Base-by-base conservation (phyloP, 2,329 filamentous ascomycete genomes). In the Cercospora sp. region DNA sequence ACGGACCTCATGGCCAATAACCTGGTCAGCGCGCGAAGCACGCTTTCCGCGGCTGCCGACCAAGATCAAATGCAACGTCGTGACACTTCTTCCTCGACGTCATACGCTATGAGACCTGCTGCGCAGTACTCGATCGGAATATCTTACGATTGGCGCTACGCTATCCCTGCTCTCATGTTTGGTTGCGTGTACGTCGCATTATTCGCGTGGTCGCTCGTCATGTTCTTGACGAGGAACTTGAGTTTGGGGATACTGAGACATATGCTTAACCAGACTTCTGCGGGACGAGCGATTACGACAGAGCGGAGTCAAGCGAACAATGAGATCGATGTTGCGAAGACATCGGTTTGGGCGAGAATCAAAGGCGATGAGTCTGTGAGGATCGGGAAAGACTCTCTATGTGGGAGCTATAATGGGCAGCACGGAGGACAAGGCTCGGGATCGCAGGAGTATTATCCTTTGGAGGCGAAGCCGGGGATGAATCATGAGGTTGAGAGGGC, bases 81-180 rank as follows among this genome's bases (percentile, higher is more conserved):
- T 9, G 26, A 57, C 31, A n/a, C 18, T 1, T 18, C 45, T 18
- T 5, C 20, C 1, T 48, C 36, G 5, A 3, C 26, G 1, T 3
- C 28, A 1, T 45, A 18, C 26, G 63, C 53, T 3, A 31, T 20
- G 13, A 51, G 62, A 5, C 64, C 67, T n/a, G 16, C 26, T 8
- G 13, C 30, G 13, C 59, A 62, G 31, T 69, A 63, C 30, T 42
- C 59, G 16, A 45, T 45, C 7, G 51, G 58, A 12, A 60, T 66
- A 5, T 48, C 57, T 10, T 69, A 69, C 36, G 64, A 69, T 31
- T 69, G 64, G 67, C 55, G 39, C 31, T 67, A 69, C 55, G 67
- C 67, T 9, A 63, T 69, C 12, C 67, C 64, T 18, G 64, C 67
- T 31, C 53, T 66, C 20, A 8, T 64, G n/a, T 66, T 69, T 13